These are phyloP conservation scores for Suillus decipiens DNA, from an alignment of 768 basidiomycete species.

Conservation along the genomic window DNA sequence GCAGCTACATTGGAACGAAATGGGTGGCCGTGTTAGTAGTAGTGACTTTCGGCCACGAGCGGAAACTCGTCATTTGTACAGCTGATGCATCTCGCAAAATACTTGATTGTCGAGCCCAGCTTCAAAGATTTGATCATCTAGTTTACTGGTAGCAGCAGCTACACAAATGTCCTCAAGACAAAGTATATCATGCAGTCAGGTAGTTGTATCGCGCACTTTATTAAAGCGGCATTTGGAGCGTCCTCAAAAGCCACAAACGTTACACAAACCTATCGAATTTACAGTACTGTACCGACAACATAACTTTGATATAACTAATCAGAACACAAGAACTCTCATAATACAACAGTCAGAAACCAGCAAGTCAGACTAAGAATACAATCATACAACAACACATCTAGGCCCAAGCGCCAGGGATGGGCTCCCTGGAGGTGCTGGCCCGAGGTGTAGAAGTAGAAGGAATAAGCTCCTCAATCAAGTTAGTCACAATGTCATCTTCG, in stretches of 20 bases:
- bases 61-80: too few species aligned
- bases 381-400: constrained; percentile 16
- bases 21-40: too few species aligned
- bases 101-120: too few species aligned
- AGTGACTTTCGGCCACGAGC: too few species aligned
- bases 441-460: constrained; percentile 40
- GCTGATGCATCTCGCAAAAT: too few species aligned
- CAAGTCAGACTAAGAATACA: constrained; percentile 1
- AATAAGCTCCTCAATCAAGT: constrained; percentile 59
- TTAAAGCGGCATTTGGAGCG: too few species aligned
- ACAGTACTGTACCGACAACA: not conserved
- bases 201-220: too few species aligned
- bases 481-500: constrained; percentile 69
- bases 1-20: too few species aligned
- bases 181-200: too few species aligned
- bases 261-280: not conserved
- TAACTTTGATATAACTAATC: constrained; percentile 2
- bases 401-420: constrained; percentile 50
- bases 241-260: not conserved
- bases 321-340: constrained; percentile 2
- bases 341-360: constrained; percentile 8
- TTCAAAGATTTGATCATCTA: too few species aligned
- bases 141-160: too few species aligned
- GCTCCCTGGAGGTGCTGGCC: constrained; percentile 33
- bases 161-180: too few species aligned